Base-by-base conservation (phyloP, 495 filamentous ascomycete species). In the Glutinoglossum americanum region DNA sequence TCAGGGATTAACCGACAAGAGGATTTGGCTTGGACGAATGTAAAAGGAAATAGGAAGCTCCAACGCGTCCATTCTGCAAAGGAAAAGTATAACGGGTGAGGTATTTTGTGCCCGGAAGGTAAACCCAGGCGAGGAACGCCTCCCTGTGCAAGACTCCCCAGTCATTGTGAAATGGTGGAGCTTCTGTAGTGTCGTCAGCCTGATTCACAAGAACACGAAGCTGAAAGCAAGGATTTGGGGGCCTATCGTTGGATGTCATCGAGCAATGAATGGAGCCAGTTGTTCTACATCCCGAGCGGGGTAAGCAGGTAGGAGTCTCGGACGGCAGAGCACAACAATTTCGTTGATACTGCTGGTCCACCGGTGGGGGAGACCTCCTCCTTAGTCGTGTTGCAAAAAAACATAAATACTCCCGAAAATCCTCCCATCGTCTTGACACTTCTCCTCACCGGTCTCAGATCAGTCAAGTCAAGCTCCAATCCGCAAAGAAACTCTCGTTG, bases 21-120 rank as follows among this genome's bases (percentile, higher is more conserved):
- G 13, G 23, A 53, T 53, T 27, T 32, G 49, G 28, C 28, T 19
- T 5, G 49, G 25, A 51, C 47, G 47, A 51, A 51, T 28, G 47
- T 19, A 51, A 30, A 53, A 32, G 23, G 19, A 53, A 32, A 32
- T 41, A 21, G 28, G 23, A 32, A 5, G 49, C 28, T 53, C 49
- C 26, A 32, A 53, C 49, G 49, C 28, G 49, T 53, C 49, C 49
- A 53, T 21, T 53, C 26, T 53, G 49, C 49, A 53, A 53, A 53
- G n/a, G 28, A 30, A 53, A 53, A 53, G 49, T 25, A 53, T 53
- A 53, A 53, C 23, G 13, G 49, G 25, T 53, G 49, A 53, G 49
- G 49, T 4, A 53, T 53, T 53, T 53, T 53, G 49, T 53, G 23
- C 30, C 49, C 49, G 49, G 49, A 53, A 27, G 23, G 49, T 28